phyloP scores from a whole-genome alignment of 345 rosid species.

The Rhizophora mangle region DNA sequence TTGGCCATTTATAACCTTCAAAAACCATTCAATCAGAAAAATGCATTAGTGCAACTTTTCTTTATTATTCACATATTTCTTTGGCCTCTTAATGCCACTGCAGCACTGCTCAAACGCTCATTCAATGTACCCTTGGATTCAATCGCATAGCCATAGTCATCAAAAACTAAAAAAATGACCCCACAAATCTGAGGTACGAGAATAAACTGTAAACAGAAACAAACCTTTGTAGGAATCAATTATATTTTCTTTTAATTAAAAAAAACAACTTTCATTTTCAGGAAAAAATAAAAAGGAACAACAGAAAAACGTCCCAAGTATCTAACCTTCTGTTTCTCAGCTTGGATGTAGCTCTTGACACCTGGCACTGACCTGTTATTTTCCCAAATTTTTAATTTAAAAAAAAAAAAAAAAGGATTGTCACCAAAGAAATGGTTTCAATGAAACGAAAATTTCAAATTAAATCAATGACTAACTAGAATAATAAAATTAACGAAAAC shows the following conservation, averaged over 20 bases:
- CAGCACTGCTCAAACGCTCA: neutral
- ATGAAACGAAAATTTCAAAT: neutral
- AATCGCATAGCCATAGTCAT: neutral
- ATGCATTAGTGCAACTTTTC: neutral
- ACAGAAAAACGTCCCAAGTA: slow-evolving; percentile 2
- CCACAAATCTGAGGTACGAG: neutral
- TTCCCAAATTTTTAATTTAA: neutral
- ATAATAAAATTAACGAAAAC: neutral
- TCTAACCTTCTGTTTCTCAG: slow-evolving; percentile 91
- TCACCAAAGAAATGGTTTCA: neutral
- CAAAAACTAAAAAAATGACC: neutral
- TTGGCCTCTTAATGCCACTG: neutral
- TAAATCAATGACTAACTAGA: neutral
- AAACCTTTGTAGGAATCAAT: neutral
- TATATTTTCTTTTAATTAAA: too few species aligned
- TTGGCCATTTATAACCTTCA: too few species aligned
- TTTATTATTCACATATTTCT: neutral
- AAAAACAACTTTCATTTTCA: neutral
- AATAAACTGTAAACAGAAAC: neutral
- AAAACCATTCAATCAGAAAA: too few species aligned
- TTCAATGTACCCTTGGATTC: slow-evolving; percentile 7
- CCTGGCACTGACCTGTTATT: slow-evolving; percentile 70
- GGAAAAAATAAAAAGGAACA: neutral
- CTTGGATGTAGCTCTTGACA: slow-evolving; percentile 69
- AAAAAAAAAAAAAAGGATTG: neutral